Base-by-base conservation (phyloP, 2,329 filamentous ascomycete species). In the Cercospora sp. region DNA sequence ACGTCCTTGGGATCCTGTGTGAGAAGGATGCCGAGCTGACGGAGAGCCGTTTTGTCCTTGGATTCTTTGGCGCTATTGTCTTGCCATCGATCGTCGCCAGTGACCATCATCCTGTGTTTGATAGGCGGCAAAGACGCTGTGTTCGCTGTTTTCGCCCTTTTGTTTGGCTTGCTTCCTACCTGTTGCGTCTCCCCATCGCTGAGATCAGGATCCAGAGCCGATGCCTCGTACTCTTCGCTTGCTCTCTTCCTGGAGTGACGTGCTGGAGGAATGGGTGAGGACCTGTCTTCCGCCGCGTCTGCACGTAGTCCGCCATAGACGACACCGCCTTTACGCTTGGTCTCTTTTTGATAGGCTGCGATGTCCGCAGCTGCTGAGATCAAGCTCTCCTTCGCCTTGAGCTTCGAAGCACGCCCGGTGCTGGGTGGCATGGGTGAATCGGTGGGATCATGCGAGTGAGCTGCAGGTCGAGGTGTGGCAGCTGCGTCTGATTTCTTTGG, bases 341-440 rank as follows among this genome's bases (percentile, higher is more conserved):
- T 93, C 81, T 99, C 95, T 77, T 95, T 97, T 76, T 98, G 91
- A 75, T 95, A 99, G 33, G 96, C 83, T 2, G 90, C 90, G 75
- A 98, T 93, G 76, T 99, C 95, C 0, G 90, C 87, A 0, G 92
- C 93, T 66, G 94, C 84, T 40, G 88, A 86, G 64, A 95, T 92
- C 7, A 98, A 82, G 71, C 88, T 89, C 36, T 89, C 87, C n/a
- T 90, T 82, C 12, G 95, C 95, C 75, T 91, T 90, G 48, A 91
- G 89, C 78, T 98, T 99, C 13, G 95, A 94, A 74, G 92, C 95
- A 65, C 95, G 90, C 13, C 77, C 77, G 72, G 91, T 92, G 28
- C 90, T 89, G 1, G 89, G 91, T 2, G 90, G 85, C 0, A 88
- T 89, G 0, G 94, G 93, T 0, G 92, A 95, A 23, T 92, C 87